These are phyloP conservation scores for Microstegium vimineum DNA, from an alignment of 176 grass and related monocot genomes.

Conservation along the genomic window DNA sequence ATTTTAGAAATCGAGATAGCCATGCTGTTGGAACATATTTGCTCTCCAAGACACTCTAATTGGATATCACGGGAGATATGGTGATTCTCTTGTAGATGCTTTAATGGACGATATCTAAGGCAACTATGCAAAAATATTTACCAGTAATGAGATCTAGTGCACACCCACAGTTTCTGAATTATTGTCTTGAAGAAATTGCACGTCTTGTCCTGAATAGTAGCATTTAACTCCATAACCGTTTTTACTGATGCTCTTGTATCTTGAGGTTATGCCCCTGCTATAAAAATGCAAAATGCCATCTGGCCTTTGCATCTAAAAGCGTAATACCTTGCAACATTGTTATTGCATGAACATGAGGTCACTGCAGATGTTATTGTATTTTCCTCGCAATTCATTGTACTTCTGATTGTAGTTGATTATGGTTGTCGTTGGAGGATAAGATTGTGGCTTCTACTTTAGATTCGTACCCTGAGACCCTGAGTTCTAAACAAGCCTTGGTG, in stretches of 20 bases:
- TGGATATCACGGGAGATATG: no score
- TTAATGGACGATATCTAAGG: no score
- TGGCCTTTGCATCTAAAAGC: neutral
- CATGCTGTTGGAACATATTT: no score
- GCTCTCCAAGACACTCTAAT: no score
- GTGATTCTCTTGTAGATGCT: no score
- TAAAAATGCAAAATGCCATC: neutral
- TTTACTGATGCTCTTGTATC: neutral
- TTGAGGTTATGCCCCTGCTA: neutral
- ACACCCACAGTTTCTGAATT: neutral
- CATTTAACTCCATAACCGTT: neutral
- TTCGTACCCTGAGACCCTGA: neutral
- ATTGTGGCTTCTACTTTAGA: neutral
- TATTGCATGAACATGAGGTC: neutral
- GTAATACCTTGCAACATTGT: neutral
- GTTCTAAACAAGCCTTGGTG: neutral
- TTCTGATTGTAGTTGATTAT: neutral
- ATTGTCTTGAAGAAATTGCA: neutral
- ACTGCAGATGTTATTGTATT: neutral
- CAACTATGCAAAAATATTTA: no score
- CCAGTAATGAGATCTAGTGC: no score
- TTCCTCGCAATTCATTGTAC: neutral
- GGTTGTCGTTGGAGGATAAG: neutral
- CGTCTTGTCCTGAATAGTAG: neutral
- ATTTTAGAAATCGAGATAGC: no score